Conservation (phyloP, 192 early-diverging fungal genomes). For the Paraglomus brasilianum region DNA sequence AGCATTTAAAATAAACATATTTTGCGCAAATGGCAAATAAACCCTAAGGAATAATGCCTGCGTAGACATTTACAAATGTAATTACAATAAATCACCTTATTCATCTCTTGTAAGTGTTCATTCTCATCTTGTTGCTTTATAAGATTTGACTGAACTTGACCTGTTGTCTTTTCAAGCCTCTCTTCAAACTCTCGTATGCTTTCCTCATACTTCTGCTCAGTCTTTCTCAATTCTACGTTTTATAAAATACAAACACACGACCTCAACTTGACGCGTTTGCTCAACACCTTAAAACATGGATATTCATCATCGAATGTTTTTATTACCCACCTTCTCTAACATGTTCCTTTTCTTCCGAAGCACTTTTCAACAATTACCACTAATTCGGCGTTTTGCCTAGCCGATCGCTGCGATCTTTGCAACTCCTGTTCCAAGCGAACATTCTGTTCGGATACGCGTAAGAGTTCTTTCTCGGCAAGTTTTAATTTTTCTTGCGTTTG, state of each 20-base stretch:
- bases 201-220: conserved; percentile 25
- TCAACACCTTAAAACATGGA: no score
- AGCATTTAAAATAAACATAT: no score
- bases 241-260: no score
- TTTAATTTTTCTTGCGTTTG: conserved; percentile 25
- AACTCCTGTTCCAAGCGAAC: conserved; percentile 34
- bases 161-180: conserved; percentile 38
- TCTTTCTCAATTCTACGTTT: conserved; percentile 32
- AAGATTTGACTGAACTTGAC: conserved; percentile 38
- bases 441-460: conserved; percentile 37
- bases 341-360: conserved; percentile 21
- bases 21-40: no score
- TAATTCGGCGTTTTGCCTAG: conserved; percentile 26
- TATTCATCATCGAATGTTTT: no score
- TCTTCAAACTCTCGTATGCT: conserved; percentile 34
- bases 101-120: conserved; percentile 42
- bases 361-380: conserved; percentile 18
- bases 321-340: conserved; percentile 32
- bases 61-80: no score
- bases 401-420: background rate
- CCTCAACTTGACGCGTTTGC: no score
- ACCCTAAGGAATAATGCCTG: no score
- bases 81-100: conserved; percentile 33
- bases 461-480: conserved; percentile 38
- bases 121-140: conserved; percentile 50